Evolutionary conservation across 495 filamentous ascomycete genomes (phyloP).

Genomic region (Penicillium samsonianum): DNA sequence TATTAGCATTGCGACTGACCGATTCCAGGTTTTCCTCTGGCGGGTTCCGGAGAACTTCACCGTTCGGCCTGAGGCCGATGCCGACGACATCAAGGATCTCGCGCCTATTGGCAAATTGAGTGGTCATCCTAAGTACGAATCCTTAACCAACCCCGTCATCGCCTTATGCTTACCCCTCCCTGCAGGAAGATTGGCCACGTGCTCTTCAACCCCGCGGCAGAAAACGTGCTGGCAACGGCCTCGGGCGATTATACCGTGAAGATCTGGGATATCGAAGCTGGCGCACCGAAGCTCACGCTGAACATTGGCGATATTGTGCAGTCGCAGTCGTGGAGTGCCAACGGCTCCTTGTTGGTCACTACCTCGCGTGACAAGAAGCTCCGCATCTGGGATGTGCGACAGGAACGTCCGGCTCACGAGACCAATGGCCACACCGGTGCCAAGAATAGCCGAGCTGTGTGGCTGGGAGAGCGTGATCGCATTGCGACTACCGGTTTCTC

Average conservation of each 20-base stretch:
- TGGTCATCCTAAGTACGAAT: slow-evolving; percentile 58
- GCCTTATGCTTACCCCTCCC: slow-evolving; percentile 15
- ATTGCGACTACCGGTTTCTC: slow-evolving; percentile 97
- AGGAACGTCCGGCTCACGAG: slow-evolving; percentile 85
- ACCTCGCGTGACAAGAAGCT: slow-evolving; percentile 98
- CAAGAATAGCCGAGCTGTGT: slow-evolving; percentile 94
- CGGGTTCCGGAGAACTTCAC: slow-evolving; percentile 88
- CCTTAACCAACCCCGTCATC: not conserved
- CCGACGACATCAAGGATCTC: slow-evolving; percentile 73
- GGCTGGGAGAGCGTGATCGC: slow-evolving; percentile 94
- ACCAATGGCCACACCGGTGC: slow-evolving; percentile 84
- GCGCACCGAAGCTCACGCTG: slow-evolving; percentile 67
- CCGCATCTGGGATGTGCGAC: slow-evolving; percentile 93
- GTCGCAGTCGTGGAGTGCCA: slow-evolving; percentile 92
- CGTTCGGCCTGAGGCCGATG: slow-evolving; percentile 74
- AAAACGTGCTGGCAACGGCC: slow-evolving; percentile 91
- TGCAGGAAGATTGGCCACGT: slow-evolving; percentile 92
- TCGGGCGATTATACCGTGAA: slow-evolving; percentile 96
- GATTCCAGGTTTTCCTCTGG: slow-evolving; percentile 79
- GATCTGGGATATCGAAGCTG: slow-evolving; percentile 91
- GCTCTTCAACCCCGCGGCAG: slow-evolving; percentile 94
- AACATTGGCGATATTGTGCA: slow-evolving; percentile 91
- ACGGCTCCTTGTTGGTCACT: slow-evolving; percentile 84
- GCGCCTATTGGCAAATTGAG: slow-evolving; percentile 74
- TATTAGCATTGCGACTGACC: slow-evolving; percentile 21